phyloP scores from a whole-genome alignment of 2,329 filamentous ascomycete genomes.

The Cercospora nicotianae region DNA sequence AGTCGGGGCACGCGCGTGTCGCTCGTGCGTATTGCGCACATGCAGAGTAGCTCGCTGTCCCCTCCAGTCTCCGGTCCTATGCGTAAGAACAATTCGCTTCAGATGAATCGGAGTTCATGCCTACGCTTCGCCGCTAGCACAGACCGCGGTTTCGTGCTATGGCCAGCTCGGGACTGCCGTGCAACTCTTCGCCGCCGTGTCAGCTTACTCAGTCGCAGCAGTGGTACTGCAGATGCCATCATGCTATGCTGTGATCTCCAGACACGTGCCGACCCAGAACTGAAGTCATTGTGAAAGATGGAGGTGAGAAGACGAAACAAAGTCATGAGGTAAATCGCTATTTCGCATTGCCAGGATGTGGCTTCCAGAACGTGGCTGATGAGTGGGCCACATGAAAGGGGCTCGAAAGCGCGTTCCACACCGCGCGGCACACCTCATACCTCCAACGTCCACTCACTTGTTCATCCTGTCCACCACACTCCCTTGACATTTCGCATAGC shows the following conservation, averaged over 20 bases:
- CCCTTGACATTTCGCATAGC: slow-evolving; percentile 2
- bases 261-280: background rate
- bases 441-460: background rate
- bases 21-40: background rate
- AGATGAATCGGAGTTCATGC: background rate
- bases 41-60: background rate
- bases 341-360: slow-evolving; percentile 1
- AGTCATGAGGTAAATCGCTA: slow-evolving; percentile 1
- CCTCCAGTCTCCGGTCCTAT: no score
- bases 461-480: background rate
- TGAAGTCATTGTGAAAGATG: background rate
- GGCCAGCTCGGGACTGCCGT: background rate
- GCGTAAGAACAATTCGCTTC: no score
- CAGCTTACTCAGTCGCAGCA: background rate
- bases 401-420: slow-evolving; percentile 4
- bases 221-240: background rate
- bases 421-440: slow-evolving; percentile 11
- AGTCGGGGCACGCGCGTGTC: background rate
- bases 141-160: background rate
- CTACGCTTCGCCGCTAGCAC: background rate
- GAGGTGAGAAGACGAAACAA: background rate
- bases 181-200: background rate
- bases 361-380: slow-evolving; percentile 3
- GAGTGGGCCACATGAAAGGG: slow-evolving; percentile 2
- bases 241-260: background rate